Percentiles rank a stretch among this genome's conserved stretches.
Conservation (phyloP, 2,329 filamentous ascomycete genomes). For the Lasiodiplodia citricola region DNA sequence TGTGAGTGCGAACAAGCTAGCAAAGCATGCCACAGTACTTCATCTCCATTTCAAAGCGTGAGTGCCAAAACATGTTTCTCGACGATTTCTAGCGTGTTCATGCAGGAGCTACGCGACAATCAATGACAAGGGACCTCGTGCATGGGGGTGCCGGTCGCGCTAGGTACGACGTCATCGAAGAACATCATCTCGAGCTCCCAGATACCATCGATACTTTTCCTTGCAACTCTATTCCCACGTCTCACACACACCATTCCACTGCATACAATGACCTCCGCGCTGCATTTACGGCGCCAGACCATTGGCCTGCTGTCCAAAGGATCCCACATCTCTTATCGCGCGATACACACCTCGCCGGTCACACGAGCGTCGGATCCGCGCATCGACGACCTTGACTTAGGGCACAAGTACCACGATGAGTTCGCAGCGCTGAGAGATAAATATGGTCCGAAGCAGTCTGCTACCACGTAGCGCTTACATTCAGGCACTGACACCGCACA, state of each 20-base stretch:
- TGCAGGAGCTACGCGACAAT: conserved; percentile 3
- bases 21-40: neutral
- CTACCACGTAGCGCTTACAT: neutral
- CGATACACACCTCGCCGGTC: conserved; percentile 34
- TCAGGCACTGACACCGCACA: conserved; percentile 31
- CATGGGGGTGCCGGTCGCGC: conserved; percentile 5
- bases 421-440: conserved; percentile 63
- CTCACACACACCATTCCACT: neutral
- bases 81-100: neutral
- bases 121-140: conserved; percentile 7
- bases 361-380: conserved; percentile 52
- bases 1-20: conserved; percentile 7
- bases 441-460: conserved; percentile 55
- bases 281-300: neutral
- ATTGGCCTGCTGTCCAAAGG: neutral
- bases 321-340: conserved; percentile 32
- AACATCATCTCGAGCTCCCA: neutral
- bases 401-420: conserved; percentile 62
- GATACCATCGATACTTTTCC: neutral
- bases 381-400: conserved; percentile 57
- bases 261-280: conserved; percentile 9
- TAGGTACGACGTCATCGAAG: conserved; percentile 9
- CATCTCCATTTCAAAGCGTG: neutral
- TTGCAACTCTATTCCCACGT: neutral
- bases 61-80: neutral